A percentile compares a stretch with the other conserved stretches of the same genome.
Conservation (phyloP, 805 yeast species). For the Wickerhamia fluorescens region DNA sequence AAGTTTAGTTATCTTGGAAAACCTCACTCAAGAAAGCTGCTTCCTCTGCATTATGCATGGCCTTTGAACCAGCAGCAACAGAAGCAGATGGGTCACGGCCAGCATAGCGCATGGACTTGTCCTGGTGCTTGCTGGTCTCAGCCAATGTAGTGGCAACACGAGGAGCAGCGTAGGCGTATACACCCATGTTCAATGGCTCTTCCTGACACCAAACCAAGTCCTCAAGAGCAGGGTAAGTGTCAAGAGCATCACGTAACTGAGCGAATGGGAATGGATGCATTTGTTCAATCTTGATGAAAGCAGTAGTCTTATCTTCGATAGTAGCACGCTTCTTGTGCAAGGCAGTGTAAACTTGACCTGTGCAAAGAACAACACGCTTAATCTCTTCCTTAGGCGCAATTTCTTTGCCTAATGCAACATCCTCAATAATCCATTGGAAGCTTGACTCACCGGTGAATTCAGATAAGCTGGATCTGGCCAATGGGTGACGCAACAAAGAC, state of each 20-base stretch:
- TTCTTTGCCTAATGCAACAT: slow-evolving; percentile 72
- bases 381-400: slow-evolving; percentile 76
- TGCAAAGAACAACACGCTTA: slow-evolving; percentile 74
- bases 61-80: slow-evolving; percentile 95
- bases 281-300: slow-evolving; percentile 87
- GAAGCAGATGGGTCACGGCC: slow-evolving; percentile 98
- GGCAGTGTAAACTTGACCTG: slow-evolving; percentile 95
- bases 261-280: slow-evolving; percentile 98
- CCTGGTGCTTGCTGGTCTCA: slow-evolving; percentile 66
- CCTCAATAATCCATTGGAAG: slow-evolving; percentile 96
- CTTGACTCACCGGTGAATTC: slow-evolving; percentile 90
- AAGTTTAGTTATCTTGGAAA: no score
- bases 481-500: slow-evolving; percentile 91
- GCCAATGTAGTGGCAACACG: slow-evolving; percentile 71
- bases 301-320: slow-evolving; percentile 72
- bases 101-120: slow-evolving; percentile 64
- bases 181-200: slow-evolving; percentile 97
- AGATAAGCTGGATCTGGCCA: slow-evolving; percentile 76
- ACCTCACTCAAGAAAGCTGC: slow-evolving; percentile 77
- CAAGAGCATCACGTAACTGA: slow-evolving; percentile 77
- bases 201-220: slow-evolving; percentile 98
- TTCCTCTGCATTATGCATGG: slow-evolving; percentile 84
- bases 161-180: slow-evolving; percentile 74
- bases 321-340: slow-evolving; percentile 82
- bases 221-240: slow-evolving; percentile 71